A percentile compares a stretch with the other conserved stretches of the same genome.
These are phyloP conservation scores for Pseudogymnoascus sp. DNA, from an alignment of 2,329 filamentous ascomycete genomes.

Conservation along the genomic window DNA sequence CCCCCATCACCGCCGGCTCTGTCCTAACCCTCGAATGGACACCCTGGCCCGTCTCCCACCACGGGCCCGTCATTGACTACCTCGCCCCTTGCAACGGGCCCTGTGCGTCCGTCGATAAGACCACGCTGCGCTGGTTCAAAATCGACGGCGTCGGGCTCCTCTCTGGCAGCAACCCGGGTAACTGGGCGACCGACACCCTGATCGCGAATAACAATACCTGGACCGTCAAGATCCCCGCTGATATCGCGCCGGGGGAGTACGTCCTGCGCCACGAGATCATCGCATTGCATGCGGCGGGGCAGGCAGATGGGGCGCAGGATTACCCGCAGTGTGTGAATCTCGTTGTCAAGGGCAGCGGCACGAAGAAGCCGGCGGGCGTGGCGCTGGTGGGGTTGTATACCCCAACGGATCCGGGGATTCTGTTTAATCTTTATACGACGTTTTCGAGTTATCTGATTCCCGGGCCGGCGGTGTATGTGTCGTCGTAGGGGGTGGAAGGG, in stretches of 20 bases:
- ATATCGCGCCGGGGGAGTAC: conserved; percentile 35
- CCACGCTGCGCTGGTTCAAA: conserved; percentile 35
- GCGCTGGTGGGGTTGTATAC: conserved; percentile 28
- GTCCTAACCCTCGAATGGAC: conserved; percentile 55
- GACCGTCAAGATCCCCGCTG: conserved; percentile 36
- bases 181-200: conserved; percentile 34
- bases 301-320: conserved; percentile 37
- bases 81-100: conserved; percentile 31
- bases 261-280: conserved; percentile 38
- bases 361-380: conserved; percentile 18
- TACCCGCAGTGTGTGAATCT: conserved; percentile 39
- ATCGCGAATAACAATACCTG: conserved; percentile 36
- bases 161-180: conserved; percentile 31
- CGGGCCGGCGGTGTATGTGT: conserved; percentile 31
- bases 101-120: conserved; percentile 35
- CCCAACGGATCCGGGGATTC: conserved; percentile 32
- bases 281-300: conserved; percentile 36
- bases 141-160: conserved; percentile 33
- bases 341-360: conserved; percentile 28
- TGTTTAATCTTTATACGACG: conserved; percentile 35
- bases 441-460: conserved; percentile 34
- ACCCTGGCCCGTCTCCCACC: conserved; percentile 57
- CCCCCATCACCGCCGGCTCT: conserved; percentile 54
- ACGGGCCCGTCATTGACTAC: conserved; percentile 31
- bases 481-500: not conserved